Evolutionary conservation across 345 rosid genomes (phyloP).

Genomic region (Eucalyptus melliodora): DNA sequence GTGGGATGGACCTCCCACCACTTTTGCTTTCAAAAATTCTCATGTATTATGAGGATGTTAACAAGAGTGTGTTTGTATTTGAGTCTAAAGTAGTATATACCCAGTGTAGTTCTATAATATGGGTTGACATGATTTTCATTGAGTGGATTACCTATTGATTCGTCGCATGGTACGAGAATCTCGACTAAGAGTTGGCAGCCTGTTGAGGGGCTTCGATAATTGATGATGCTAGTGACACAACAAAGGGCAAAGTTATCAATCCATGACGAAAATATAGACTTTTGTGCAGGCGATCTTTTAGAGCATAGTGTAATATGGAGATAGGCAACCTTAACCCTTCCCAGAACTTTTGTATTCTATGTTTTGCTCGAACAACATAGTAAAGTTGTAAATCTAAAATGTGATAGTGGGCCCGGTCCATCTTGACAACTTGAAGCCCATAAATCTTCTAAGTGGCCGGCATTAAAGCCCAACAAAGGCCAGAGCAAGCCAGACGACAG

Average conservation of each 20-base stretch:
- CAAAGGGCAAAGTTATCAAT: not conserved
- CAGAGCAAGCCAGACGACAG: not conserved
- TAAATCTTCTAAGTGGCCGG: not conserved
- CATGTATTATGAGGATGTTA: not conserved
- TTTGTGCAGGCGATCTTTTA: not conserved
- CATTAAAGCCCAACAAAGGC: not conserved
- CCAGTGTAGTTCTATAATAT: no score
- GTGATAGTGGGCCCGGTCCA: not conserved
- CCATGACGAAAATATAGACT: fast-evolving
- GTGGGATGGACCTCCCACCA: not conserved
- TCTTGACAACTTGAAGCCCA: not conserved
- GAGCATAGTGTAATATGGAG: not conserved
- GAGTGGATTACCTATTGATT: fast-evolving
- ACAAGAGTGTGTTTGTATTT: not conserved
- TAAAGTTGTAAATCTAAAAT: not conserved
- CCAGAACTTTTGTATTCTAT: not conserved
- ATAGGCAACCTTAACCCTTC: not conserved
- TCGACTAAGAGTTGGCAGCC: fast-evolving
- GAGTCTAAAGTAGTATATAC: not conserved
- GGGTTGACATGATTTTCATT: not conserved
- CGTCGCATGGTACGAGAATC: fast-evolving
- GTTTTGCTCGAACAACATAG: not conserved
- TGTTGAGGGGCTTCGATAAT: not conserved
- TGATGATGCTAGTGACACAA: fast-evolving
- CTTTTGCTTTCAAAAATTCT: not conserved